phyloP scores from a whole-genome alignment of 192 early-diverging fungal species.

The Haplosporangium gracile region DNA sequence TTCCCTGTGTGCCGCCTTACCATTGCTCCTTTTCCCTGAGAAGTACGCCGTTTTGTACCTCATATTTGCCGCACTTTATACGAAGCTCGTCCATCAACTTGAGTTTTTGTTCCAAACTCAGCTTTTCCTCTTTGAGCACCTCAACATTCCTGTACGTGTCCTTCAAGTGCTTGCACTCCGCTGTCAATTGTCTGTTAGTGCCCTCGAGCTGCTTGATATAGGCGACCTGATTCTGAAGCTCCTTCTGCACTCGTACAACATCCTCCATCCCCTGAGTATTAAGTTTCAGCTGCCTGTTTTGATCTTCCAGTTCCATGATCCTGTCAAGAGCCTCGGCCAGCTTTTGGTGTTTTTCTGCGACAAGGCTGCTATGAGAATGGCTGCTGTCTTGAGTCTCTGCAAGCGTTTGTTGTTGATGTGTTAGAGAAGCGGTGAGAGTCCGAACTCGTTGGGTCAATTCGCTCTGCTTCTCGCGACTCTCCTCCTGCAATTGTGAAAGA shows the following conservation, averaged over 20 bases:
- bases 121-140: constrained; percentile 66
- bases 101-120: constrained; percentile 68
- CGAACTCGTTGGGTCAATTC: constrained; percentile 31
- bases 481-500: constrained; percentile 29
- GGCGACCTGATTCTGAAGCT: constrained; percentile 64
- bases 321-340: constrained; percentile 20
- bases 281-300: constrained; percentile 38
- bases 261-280: constrained; percentile 27
- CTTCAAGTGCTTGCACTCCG: constrained; percentile 59
- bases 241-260: constrained; percentile 59
- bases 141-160: constrained; percentile 62
- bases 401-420: constrained; percentile 33
- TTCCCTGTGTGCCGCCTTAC: constrained; percentile 27
- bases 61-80: constrained; percentile 57
- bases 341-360: constrained; percentile 35
- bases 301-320: constrained; percentile 37
- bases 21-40: constrained; percentile 70
- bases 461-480: constrained; percentile 39
- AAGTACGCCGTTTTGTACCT: constrained; percentile 62
- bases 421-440: constrained; percentile 28
- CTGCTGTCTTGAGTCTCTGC: constrained; percentile 27
- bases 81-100: constrained; percentile 65
- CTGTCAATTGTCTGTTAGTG: constrained; percentile 67
- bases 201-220: constrained; percentile 64
- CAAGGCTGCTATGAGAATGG: constrained; percentile 41